A percentile compares a stretch with the other conserved stretches of the same genome.
Evolutionary conservation across 768 basidiomycete species (phyloP).

Genomic region (Amyloporia xantha): DNA sequence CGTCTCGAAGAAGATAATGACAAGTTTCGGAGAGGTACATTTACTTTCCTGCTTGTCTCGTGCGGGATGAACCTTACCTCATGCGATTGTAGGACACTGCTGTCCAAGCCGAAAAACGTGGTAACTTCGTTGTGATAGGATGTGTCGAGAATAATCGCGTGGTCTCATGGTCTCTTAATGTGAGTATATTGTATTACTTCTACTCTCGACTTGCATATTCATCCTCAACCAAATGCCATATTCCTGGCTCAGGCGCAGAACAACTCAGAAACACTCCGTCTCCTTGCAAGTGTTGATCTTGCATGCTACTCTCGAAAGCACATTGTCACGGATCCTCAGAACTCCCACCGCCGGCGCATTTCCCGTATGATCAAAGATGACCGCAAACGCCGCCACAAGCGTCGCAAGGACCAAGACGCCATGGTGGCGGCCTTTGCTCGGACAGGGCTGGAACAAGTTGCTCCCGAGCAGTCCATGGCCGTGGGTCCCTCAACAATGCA

Average conservation of each 20-base stretch:
- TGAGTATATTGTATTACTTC: constrained; percentile 27
- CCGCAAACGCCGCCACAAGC: constrained; percentile 69
- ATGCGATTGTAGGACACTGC: constrained; percentile 31
- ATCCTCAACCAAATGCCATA: not conserved
- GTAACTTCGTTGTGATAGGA: constrained; percentile 81
- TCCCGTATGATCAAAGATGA: constrained; percentile 84
- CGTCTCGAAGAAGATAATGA: constrained; percentile 60
- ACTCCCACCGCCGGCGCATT: constrained; percentile 61
- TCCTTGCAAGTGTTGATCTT: constrained; percentile 79
- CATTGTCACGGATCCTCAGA: constrained; percentile 56
- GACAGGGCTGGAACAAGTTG: constrained; percentile 31
- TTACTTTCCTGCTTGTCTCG: not conserved
- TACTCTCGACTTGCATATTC: constrained; percentile 1
- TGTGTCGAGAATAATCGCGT: constrained; percentile 70
- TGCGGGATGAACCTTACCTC: not conserved
- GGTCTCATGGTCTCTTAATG: constrained; percentile 82
- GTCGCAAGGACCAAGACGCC: constrained; percentile 78
- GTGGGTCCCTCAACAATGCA: not conserved
- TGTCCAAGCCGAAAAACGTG: constrained; percentile 80
- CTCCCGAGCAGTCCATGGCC: not conserved
- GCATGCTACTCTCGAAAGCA: constrained; percentile 76
- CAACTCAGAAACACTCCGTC: constrained; percentile 73
- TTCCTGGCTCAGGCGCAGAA: constrained; percentile 57
- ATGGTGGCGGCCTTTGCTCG: constrained; percentile 75
- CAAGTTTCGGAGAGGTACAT: constrained; percentile 65